These are phyloP conservation scores for Fusarium beomiforme DNA, from an alignment of 2,329 filamentous ascomycete genomes.

Conservation along the genomic window DNA sequence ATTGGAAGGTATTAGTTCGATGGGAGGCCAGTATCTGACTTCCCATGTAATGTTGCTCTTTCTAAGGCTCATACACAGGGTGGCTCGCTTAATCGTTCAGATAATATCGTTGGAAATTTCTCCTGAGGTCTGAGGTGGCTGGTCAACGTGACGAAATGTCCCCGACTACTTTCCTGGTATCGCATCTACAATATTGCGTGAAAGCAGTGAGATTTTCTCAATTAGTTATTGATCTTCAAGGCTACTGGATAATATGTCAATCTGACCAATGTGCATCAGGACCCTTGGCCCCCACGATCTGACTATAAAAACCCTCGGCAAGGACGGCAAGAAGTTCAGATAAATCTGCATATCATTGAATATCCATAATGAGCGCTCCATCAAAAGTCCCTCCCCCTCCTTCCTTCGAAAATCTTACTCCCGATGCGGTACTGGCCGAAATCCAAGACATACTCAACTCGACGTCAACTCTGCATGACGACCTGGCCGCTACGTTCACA, in stretches of 20 bases:
- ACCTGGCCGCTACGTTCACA: neutral
- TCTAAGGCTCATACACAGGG: no score
- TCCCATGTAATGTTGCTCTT: rapidly evolving
- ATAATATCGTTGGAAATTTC: rapidly evolving
- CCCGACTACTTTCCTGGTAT: neutral
- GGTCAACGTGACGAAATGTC: no score
- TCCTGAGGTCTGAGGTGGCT: neutral
- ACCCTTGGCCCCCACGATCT: neutral
- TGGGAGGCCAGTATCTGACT: rapidly evolving
- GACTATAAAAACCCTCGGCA: neutral
- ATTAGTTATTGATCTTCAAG: neutral
- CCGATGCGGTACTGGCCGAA: neutral
- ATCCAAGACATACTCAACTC: neutral
- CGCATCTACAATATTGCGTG: neutral
- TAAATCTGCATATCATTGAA: neutral
- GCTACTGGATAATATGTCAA: neutral
- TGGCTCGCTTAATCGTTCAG: neutral
- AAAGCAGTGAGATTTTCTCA: rapidly evolving
- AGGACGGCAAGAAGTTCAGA: neutral
- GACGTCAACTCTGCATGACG: neutral
- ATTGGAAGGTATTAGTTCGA: neutral
- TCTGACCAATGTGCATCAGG: neutral
- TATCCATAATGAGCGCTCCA: neutral
- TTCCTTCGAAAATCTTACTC: neutral
- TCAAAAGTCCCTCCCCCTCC: neutral